Evolutionary conservation across 257 asterid species (phyloP).

Genomic region (Solanum arcanum): DNA sequence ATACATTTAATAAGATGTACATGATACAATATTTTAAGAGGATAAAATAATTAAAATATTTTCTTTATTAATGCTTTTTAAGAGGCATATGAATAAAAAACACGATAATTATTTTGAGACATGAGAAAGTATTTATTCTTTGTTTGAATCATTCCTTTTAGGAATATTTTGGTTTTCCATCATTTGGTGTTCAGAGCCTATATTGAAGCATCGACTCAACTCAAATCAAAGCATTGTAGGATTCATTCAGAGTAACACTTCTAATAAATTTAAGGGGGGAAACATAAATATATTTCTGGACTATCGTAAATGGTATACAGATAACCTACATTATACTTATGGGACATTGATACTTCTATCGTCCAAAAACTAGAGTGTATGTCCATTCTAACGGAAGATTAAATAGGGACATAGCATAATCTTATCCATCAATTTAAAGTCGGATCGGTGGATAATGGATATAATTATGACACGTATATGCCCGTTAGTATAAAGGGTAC

Average conservation of each 20-base stretch:
- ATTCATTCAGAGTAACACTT: too few relatives aligned
- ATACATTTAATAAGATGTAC: background rate
- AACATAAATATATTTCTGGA: accelerated
- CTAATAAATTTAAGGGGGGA: too few relatives aligned
- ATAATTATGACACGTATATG: too few relatives aligned
- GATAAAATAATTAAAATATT: background rate
- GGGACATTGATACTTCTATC: too few relatives aligned
- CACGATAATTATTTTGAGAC: background rate
- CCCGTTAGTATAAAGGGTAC: too few relatives aligned
- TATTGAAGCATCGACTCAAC: background rate
- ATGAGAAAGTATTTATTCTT: background rate
- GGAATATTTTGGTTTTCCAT: background rate
- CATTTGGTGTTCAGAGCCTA: background rate
- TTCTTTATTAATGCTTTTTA: background rate
- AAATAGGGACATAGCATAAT: too few relatives aligned
- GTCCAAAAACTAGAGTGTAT: too few relatives aligned
- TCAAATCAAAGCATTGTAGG: background rate
- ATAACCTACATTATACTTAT: too few relatives aligned
- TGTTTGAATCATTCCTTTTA: background rate
- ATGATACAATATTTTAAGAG: background rate
- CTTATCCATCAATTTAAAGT: too few relatives aligned
- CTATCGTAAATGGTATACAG: too few relatives aligned
- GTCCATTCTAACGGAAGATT: too few relatives aligned
- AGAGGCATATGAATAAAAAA: background rate
- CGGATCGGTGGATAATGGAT: too few relatives aligned